phyloP scores from a whole-genome alignment of 2,329 filamentous ascomycete genomes.

The Fusarium mexicanum region DNA sequence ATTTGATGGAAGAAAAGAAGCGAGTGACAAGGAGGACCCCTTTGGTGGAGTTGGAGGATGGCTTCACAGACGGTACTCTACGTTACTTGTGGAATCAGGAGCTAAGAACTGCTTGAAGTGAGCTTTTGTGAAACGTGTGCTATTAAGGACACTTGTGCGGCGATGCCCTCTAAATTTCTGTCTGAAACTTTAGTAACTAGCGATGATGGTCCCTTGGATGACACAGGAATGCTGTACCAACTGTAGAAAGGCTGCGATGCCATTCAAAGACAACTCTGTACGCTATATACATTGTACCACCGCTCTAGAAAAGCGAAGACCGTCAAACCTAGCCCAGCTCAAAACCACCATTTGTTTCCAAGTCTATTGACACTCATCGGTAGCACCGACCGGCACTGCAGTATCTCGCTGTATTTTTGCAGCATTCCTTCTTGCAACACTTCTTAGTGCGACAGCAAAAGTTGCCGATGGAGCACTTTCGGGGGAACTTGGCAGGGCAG shows the following conservation, averaged over 20 bases:
- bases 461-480: conserved; percentile 1
- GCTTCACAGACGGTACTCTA: conserved; percentile 29
- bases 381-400: conserved; percentile 19
- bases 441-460: conserved; percentile 24
- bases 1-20: conserved; percentile 24
- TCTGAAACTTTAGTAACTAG: no score
- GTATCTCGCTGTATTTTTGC: conserved; percentile 11
- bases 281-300: no score
- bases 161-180: fast-evolving
- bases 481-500: conserved; percentile 22
- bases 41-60: conserved; percentile 31
- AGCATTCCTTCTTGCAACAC: conserved; percentile 23
- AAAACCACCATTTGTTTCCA: no score
- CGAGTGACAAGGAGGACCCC: conserved; percentile 21
- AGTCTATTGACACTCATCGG: fast-evolving
- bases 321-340: fast-evolving
- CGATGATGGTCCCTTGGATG: fast-evolving
- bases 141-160: no score
- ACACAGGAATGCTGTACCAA: no score
- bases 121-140: neutral
- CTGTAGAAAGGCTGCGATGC: no score
- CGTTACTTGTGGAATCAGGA: conserved; percentile 35
- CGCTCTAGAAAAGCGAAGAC: no score
- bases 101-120: conserved; percentile 13
- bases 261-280: no score